Evolutionary conservation across 2,329 filamentous ascomycete species (phyloP).

Genomic region (Zasmidium citrigriseum): DNA sequence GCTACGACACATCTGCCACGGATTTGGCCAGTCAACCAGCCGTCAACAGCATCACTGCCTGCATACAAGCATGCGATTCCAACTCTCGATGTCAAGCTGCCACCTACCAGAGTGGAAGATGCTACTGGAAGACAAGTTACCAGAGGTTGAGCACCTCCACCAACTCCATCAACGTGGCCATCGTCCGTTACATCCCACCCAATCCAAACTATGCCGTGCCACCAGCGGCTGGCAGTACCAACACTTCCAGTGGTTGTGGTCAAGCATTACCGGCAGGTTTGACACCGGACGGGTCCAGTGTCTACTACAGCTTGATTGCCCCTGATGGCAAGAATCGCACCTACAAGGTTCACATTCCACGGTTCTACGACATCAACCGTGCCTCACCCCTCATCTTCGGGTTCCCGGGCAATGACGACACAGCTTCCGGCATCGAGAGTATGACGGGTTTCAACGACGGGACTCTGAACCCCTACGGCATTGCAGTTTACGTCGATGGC

Average conservation of each 20-base stretch:
- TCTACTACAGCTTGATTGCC: conserved; percentile 1
- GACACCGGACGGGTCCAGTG: background rate
- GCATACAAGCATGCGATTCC: background rate
- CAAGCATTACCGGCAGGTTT: background rate
- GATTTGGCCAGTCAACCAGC: background rate
- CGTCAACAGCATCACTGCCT: background rate
- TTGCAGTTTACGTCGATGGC: conserved; percentile 47
- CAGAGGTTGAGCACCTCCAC: background rate
- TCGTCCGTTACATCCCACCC: background rate
- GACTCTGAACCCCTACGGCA: conserved; percentile 44
- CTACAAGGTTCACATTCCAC: conserved; percentile 41
- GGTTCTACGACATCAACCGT: conserved; percentile 40
- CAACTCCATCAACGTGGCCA: background rate
- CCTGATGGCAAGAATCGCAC: conserved; percentile 32
- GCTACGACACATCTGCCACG: background rate
- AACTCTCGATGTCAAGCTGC: background rate
- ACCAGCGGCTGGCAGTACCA: background rate
- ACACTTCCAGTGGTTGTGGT: conserved; percentile 9
- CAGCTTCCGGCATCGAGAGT: conserved; percentile 39
- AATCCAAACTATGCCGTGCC: background rate
- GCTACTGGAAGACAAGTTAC: background rate
- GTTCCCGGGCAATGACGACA: conserved; percentile 44
- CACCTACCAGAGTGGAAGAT: background rate
- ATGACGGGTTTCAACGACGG: conserved; percentile 47
- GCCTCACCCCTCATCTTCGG: conserved; percentile 47